A percentile compares a stretch with the other conserved stretches of the same genome.
These are phyloP conservation scores for Dendrobium officinale DNA, from an alignment of 106 monocot genomes.

Conservation along the genomic window DNA sequence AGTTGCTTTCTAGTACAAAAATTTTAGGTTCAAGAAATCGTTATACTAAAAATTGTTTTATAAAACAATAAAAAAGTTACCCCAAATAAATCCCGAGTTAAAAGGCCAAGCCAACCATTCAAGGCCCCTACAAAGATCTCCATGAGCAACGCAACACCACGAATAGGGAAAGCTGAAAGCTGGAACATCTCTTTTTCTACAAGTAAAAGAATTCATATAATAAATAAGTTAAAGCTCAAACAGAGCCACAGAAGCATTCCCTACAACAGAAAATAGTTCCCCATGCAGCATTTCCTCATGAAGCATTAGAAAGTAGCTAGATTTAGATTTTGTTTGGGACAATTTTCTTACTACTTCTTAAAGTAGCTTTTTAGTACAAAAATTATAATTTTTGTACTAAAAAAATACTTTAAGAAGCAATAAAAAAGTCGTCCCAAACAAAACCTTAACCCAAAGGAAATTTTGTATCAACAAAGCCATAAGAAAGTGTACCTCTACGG, in stretches of 20 bases:
- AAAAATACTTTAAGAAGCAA: no score
- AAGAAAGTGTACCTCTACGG: conserved; percentile 1
- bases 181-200: background rate
- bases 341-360: background rate
- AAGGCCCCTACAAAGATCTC: background rate
- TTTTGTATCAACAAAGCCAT: background rate
- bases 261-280: background rate
- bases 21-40: no score
- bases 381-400: no score
- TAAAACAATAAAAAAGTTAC: no score
- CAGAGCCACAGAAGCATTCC: background rate
- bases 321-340: no score
- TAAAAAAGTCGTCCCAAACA: no score
- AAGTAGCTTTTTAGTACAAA: background rate
- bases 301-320: background rate
- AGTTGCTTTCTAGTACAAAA: no score
- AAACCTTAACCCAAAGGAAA: background rate
- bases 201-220: background rate
- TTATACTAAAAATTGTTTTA: no score
- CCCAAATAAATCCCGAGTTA: background rate
- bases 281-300: background rate
- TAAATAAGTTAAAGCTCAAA: background rate
- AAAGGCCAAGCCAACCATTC: background rate
- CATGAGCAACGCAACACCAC: background rate
- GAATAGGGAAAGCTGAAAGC: background rate